Conservation (phyloP, 2,329 filamentous ascomycete species). For the Daldinia sp. region DNA sequence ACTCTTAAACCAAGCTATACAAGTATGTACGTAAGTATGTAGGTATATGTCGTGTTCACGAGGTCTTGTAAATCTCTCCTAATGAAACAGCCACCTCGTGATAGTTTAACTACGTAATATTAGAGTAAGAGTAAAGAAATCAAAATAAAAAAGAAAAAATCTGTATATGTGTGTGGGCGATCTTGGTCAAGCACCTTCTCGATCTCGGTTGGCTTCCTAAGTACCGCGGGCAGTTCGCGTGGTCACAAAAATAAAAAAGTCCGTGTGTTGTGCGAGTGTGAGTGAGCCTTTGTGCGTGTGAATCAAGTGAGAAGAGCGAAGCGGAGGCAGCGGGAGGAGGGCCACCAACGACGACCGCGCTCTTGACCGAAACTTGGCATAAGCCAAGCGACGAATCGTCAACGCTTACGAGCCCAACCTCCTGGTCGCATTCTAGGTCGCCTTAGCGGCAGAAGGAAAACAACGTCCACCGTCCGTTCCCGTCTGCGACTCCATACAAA, state of each 20-base stretch:
- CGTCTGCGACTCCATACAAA: slow-evolving; percentile 29
- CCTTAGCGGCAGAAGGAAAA: slow-evolving; percentile 35
- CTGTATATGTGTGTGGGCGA: slow-evolving; percentile 16
- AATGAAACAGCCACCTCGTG: slow-evolving; percentile 14
- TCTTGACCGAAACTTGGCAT: slow-evolving; percentile 40
- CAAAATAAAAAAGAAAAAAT: background rate
- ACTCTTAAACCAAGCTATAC: background rate
- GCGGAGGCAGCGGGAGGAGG: slow-evolving; percentile 21
- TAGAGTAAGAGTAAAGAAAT: background rate
- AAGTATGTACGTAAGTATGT: background rate
- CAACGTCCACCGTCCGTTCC: slow-evolving; percentile 36
- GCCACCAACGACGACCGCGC: slow-evolving; percentile 40
- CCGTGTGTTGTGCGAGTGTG: slow-evolving; percentile 13
- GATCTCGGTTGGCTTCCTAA: slow-evolving; percentile 37
- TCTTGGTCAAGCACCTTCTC: slow-evolving; percentile 33
- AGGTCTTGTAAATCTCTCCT: slow-evolving; percentile 16
- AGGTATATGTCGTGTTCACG: slow-evolving; percentile 7
- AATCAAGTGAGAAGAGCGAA: slow-evolving; percentile 2
- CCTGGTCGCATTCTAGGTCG: slow-evolving; percentile 41
- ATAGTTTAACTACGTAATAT: slow-evolving; percentile 21
- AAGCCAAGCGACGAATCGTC: slow-evolving; percentile 31
- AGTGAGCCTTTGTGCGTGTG: slow-evolving; percentile 5
- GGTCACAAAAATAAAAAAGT: slow-evolving; percentile 32
- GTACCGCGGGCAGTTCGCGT: slow-evolving; percentile 38
- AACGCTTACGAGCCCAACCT: slow-evolving; percentile 42